phyloP scores from a whole-genome alignment of 2,329 filamentous ascomycete genomes.

The Cercospora beticola region DNA sequence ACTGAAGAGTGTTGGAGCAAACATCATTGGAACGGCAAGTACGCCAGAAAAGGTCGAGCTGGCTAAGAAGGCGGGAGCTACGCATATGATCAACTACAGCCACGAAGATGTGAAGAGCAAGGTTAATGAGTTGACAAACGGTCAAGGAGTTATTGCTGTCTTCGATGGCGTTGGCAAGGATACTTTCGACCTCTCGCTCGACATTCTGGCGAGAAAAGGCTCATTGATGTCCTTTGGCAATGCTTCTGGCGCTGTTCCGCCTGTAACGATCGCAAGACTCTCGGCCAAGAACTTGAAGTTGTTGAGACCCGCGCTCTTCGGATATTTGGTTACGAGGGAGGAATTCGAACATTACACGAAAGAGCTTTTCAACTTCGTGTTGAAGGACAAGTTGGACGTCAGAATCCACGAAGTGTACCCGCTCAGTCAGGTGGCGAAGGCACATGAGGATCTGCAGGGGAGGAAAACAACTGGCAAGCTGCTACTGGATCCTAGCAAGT shows the following conservation, averaged over 20 bases:
- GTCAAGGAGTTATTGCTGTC: constrained; percentile 71
- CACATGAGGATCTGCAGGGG: constrained; percentile 76
- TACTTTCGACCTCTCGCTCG: constrained; percentile 77
- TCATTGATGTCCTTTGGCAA: constrained; percentile 78
- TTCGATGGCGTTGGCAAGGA: constrained; percentile 84
- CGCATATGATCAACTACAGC: constrained; percentile 69
- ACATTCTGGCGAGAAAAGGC: constrained; percentile 74
- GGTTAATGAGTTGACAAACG: constrained; percentile 68
- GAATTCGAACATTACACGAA: constrained; percentile 69
- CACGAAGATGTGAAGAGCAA: constrained; percentile 58
- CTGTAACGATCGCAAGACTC: constrained; percentile 61
- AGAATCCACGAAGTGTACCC: constrained; percentile 76
- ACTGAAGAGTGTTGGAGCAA: constrained; percentile 68
- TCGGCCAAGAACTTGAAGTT: constrained; percentile 74
- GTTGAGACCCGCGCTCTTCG: constrained; percentile 70
- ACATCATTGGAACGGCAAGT: constrained; percentile 76
- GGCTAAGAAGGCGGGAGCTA: constrained; percentile 69
- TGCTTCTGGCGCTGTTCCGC: constrained; percentile 75
- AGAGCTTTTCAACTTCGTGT: constrained; percentile 72
- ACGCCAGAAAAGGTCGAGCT: constrained; percentile 69
- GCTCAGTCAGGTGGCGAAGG: constrained; percentile 67
- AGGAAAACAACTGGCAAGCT: constrained; percentile 83
- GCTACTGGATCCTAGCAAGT: constrained; percentile 60
- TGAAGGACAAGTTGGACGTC: constrained; percentile 67
- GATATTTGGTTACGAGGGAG: constrained; percentile 67